Evolutionary conservation across 768 basidiomycete species (phyloP).

Genomic region (Rhodotorula graminis): DNA sequence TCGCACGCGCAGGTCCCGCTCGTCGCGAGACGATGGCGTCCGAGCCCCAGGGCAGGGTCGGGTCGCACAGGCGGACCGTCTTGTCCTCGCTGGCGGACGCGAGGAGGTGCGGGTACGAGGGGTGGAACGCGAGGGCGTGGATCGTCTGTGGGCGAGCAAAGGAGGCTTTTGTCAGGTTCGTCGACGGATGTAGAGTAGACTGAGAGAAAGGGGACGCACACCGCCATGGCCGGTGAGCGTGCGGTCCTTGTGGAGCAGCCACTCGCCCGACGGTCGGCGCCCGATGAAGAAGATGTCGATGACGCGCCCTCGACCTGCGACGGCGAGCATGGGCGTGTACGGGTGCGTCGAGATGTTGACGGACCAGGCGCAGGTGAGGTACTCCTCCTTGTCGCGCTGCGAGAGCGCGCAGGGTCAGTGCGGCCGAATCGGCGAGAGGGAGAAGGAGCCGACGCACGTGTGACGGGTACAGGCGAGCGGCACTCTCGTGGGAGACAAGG

Average conservation of each 20-base stretch:
- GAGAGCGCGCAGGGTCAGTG: not conserved
- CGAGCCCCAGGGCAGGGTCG: slow-evolving; percentile 9
- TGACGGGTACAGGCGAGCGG: not conserved
- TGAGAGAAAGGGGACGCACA: not conserved
- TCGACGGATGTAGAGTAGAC: too few species aligned
- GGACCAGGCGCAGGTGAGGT: slow-evolving; percentile 17
- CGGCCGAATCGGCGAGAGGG: too few species aligned
- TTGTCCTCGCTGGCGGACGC: slow-evolving; percentile 8
- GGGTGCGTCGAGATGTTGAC: slow-evolving; percentile 20
- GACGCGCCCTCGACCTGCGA: not conserved
- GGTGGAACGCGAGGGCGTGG: slow-evolving; percentile 10
- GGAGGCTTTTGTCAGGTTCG: too few species aligned
- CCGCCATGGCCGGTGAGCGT: slow-evolving; percentile 18
- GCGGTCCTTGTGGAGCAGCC: slow-evolving; percentile 1
- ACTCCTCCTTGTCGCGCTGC: slow-evolving; percentile 3
- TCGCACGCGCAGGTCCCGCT: too few species aligned
- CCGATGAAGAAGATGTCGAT: slow-evolving; percentile 15
- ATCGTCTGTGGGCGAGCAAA: not conserved
- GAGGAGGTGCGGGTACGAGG: slow-evolving; percentile 22
- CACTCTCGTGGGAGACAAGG: not conserved
- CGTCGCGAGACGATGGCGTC: not conserved
- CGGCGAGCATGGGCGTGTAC: slow-evolving; percentile 24
- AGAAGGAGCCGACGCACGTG: not conserved
- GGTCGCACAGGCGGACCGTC: slow-evolving; percentile 21
- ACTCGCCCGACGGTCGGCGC: not conserved